Base-by-base conservation (phyloP, 2,329 filamentous ascomycete species). In the Ceratocystis destructans region DNA sequence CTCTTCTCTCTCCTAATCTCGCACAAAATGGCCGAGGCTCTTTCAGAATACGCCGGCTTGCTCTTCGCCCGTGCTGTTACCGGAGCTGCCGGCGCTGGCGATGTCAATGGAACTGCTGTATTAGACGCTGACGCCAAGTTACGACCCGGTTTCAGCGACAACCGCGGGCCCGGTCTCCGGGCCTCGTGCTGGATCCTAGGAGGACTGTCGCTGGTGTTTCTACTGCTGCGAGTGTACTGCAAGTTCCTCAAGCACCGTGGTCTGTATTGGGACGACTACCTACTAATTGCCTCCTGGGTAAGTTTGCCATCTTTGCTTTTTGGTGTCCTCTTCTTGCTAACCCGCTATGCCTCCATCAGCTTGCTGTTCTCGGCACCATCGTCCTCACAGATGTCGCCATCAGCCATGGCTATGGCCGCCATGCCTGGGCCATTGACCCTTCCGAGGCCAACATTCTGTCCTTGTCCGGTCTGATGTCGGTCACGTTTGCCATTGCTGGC, bases 231-330 rank as follows among this genome's bases (percentile, higher is more conserved):
- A 5, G 64, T 76, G 37, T 76, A 76, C 71, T 76, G 74, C 71
- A 76, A 76, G 62, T 61, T 72, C 33, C 73, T 72, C 70, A 71
- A 74, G 12, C 72, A 72, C 1, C 71, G 72, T 45, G 75, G 74
- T 59, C 45, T 76, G 31, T 76, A 74, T 73, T 75, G 74, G 72
- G 75, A 76, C 66, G 75, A 76, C 68, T 72, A 74, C 68, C 61
- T 74, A 17, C 69, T 76, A 61, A 71, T 76, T n/a, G 67, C 69
- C 8, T 70, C 74, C 10, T 75, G 74, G 69, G 66, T 68, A 48
- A 50, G 66, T 63, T 37, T 44, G 6, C 15, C 12, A 44, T 44
- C 22, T 10, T 59, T 28, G 15, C 41, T 10, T 25, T 12, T 2
- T 33, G 10, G 12, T 20, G 7, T 4, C 55, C 22, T 53, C 1